Base-by-base conservation (phyloP, 2,329 filamentous ascomycete genomes). In the Colletotrichum spaethianum region DNA sequence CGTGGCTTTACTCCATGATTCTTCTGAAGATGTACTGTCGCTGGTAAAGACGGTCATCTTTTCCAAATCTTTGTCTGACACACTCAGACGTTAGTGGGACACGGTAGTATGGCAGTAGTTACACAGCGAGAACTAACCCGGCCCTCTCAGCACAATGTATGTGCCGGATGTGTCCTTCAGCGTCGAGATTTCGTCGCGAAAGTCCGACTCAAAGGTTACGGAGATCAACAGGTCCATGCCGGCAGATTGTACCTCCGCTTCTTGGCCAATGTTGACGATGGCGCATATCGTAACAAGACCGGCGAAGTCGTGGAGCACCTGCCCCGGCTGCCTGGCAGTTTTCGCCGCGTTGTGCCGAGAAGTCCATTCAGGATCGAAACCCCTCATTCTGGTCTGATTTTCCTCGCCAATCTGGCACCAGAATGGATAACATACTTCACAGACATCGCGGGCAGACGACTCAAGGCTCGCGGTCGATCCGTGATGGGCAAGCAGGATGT, bases 371-470 rank as follows among this genome's bases (percentile, higher is more conserved):
- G n/a, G 28, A 4, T 44, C 67, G 38, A 66, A 67, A 1, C 16
- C 18, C 26, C 20, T 67, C 9, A 70, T 16, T 1, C 0, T 28
- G 18, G 26, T 12, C 28, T 57, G 52, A 4, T 44, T 26, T 6
- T 53, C 11, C 2, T 70, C 44, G 3, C 23, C 23, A 14, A 70
- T 16, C 2, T 60, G 67, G 1, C 2, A 36, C 67, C 67, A 70
- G n/a, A 70, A 70, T 12, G 67, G 62, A n/a, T 18, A 33, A 31
- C 62, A 59, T 20, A 66, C 7, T 8, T 70, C 67, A 2, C 67
- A 70, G 8, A 33, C 62, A n/a, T 52, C 52, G 18, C 5, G 11
- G 2, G 67, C 67, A 1, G 67, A 70, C 23, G 36, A 11, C 4
- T 60, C 52, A 2, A 70, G 62, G 4, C 67, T 70, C 3, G 52